Evolutionary conservation across 2,329 filamentous ascomycete species (phyloP).

Genomic region (Verticillium nubilum): DNA sequence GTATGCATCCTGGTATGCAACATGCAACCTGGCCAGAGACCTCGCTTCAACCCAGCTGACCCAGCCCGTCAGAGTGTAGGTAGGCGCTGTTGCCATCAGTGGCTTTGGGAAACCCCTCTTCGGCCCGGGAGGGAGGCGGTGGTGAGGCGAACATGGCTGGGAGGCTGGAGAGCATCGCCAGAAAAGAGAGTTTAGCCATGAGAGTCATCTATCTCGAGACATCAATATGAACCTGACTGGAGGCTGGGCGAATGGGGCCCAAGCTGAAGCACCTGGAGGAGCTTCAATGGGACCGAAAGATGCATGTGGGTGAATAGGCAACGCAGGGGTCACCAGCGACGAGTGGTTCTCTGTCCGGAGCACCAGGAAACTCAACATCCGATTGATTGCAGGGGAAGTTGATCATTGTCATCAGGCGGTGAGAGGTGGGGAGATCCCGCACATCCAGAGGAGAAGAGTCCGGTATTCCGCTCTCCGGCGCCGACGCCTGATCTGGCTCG

Average conservation of each 20-base stretch:
- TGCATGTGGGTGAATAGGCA: neutral
- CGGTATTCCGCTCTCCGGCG: neutral
- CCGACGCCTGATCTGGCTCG: neutral
- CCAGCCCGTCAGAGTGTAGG: neutral
- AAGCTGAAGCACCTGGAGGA: neutral
- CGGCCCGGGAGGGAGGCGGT: neutral
- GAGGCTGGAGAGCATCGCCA: neutral
- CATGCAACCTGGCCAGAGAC: neutral
- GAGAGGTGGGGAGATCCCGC: neutral
- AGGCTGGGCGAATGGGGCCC: neutral
- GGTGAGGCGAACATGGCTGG: neutral
- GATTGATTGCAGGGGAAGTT: neutral
- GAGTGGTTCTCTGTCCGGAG: neutral
- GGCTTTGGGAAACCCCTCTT: neutral
- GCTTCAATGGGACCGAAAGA: neutral
- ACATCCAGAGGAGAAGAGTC: neutral
- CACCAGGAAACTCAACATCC: neutral
- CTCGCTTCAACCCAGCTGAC: neutral
- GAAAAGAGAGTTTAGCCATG: neutral
- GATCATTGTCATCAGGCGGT: neutral
- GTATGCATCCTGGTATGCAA: neutral
- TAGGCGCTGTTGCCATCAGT: neutral
- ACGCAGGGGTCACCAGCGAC: neutral
- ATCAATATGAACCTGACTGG: neutral
- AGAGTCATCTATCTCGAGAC: neutral